phyloP scores from a whole-genome alignment of 306 rosid species.

The Vigna trinervia region DNA sequence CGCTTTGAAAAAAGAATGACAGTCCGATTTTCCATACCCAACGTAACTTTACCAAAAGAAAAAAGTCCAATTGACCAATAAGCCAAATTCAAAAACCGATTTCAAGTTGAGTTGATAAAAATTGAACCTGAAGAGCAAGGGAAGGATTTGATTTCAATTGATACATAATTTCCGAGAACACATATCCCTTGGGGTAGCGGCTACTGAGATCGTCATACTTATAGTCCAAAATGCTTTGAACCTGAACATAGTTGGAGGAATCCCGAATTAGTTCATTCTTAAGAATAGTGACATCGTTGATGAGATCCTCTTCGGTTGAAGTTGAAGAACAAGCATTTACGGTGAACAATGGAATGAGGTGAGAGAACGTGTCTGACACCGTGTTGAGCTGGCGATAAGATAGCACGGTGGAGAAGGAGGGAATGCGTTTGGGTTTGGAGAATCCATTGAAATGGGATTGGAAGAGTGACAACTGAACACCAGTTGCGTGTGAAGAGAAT shows the following conservation, averaged over 20 bases:
- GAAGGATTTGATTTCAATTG: conserved; percentile 60
- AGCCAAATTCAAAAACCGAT: neutral
- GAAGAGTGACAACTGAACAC: conserved; percentile 45
- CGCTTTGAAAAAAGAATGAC: neutral
- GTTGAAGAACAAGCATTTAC: neutral
- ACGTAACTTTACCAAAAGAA: neutral
- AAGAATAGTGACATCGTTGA: conserved; percentile 35
- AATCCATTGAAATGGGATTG: conserved; percentile 29
- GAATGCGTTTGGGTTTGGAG: conserved; percentile 24
- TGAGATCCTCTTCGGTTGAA: conserved; percentile 15
- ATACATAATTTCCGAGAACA: conserved; percentile 55
- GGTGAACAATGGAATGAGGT: conserved; percentile 17
- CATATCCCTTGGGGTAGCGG: conserved; percentile 33
- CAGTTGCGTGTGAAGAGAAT: conserved; percentile 55
- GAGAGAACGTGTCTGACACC: neutral
- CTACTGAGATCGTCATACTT: conserved; percentile 38
- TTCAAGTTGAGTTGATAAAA: neutral
- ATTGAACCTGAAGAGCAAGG: conserved; percentile 59
- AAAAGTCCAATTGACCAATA: neutral
- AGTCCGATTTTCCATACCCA: neutral
- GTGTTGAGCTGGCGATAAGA: neutral
- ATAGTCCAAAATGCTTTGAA: conserved; percentile 43
- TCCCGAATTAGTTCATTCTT: conserved; percentile 48
- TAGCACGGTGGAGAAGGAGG: neutral
- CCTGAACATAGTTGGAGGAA: conserved; percentile 18